phyloP scores from a whole-genome alignment of 1,284 basidiomycete genomes.

The Sanghuangporus weigelae region DNA sequence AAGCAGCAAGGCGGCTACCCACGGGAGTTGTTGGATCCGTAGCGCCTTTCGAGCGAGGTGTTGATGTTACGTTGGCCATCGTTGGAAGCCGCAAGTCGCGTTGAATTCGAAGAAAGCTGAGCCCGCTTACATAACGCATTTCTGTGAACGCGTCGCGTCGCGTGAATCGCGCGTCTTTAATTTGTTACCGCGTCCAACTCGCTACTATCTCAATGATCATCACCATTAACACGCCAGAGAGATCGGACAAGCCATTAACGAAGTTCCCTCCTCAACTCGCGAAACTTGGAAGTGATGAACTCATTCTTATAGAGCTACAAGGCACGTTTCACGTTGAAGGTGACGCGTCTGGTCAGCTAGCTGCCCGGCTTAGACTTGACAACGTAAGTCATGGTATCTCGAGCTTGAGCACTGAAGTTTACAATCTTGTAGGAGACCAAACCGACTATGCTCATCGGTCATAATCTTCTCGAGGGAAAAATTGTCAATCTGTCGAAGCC shows the following conservation, averaged over 20 bases:
- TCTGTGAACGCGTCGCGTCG: conserved; percentile 6
- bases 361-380: conserved; percentile 57
- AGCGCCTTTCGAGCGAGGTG: conserved; percentile 17
- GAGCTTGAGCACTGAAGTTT: neutral
- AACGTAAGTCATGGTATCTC: conserved; percentile 28
- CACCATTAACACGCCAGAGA: conserved; percentile 36
- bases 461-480: conserved; percentile 88
- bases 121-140: neutral
- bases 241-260: conserved; percentile 27
- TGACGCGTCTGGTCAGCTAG: conserved; percentile 47
- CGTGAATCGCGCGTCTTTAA: neutral
- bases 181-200: neutral
- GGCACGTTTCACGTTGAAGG: conserved; percentile 63
- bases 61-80: conserved; percentile 10
- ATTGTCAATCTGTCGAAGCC: conserved; percentile 73
- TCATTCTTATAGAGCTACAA: conserved; percentile 73
- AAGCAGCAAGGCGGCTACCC: conserved; percentile 5
- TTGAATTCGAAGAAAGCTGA: neutral
- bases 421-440: conserved; percentile 47
- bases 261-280: conserved; percentile 56
- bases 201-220: conserved; percentile 41
- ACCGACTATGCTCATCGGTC: conserved; percentile 77
- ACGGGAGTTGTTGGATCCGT: conserved; percentile 19
- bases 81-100: neutral
- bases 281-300: conserved; percentile 60